Percentiles rank a stretch among this genome's conserved stretches.
Evolutionary conservation across 192 early-diverging fungal genomes (phyloP).

Genomic region (Coemansia furcata): DNA sequence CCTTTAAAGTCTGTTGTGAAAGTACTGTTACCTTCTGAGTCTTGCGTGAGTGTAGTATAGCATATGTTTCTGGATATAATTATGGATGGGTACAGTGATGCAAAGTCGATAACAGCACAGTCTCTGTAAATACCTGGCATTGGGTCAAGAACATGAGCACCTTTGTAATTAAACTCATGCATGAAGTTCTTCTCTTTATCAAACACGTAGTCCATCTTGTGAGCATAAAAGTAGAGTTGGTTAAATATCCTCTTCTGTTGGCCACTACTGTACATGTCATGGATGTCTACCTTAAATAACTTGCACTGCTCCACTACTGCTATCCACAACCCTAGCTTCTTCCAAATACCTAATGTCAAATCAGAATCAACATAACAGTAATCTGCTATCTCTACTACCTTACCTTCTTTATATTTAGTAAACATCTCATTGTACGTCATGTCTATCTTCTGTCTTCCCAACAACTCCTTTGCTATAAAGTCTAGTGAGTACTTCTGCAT

Average conservation of each 20-base stretch:
- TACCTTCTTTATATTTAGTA: conserved; percentile 13
- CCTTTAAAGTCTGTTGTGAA: conserved; percentile 10
- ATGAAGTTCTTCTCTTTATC: conserved; percentile 14
- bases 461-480: conserved; percentile 14
- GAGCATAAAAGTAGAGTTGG: conserved; percentile 21
- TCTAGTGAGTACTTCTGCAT: conserved; percentile 29
- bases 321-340: conserved; percentile 11
- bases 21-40: neutral
- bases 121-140: conserved; percentile 15
- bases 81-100: conserved; percentile 29
- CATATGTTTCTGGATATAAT: conserved; percentile 33
- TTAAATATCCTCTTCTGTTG: conserved; percentile 31
- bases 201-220: conserved; percentile 10
- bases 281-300: conserved; percentile 10
- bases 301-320: conserved; percentile 9
- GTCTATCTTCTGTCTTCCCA: conserved; percentile 16
- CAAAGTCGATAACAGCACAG: conserved; percentile 19
- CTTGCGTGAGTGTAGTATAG: conserved; percentile 17
- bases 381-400: conserved; percentile 20
- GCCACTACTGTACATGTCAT: conserved; percentile 27
- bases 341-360: conserved; percentile 14
- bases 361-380: conserved; percentile 24
- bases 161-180: conserved; percentile 12
- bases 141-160: conserved; percentile 25
- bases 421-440: conserved; percentile 23